Conservation (phyloP, 164 flowering plant genomes). For the Chimonanthus praecox region DNA sequence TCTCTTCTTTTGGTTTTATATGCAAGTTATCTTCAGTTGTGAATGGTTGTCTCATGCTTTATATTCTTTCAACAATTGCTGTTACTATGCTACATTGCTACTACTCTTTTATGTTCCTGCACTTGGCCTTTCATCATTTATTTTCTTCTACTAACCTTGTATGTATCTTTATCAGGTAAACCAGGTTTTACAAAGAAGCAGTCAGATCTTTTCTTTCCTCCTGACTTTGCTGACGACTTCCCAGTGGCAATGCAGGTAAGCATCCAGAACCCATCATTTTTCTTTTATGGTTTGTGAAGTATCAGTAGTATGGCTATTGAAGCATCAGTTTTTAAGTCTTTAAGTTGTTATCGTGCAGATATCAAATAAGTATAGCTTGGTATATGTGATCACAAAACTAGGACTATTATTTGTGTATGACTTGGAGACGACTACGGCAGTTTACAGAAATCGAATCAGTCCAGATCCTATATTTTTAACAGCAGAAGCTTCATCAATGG, state of each 20-base stretch:
- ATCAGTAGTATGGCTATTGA: neutral
- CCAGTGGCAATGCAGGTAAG: conserved; percentile 99
- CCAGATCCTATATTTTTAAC: conserved; percentile 99
- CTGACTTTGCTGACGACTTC: conserved; percentile 98
- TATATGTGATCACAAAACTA: conserved; percentile 97
- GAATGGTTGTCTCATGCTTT: neutral
- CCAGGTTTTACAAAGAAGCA: conserved; percentile 91
- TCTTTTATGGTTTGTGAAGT: neutral
- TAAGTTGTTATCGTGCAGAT: conserved; percentile 50
- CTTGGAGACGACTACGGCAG: conserved; percentile 92
- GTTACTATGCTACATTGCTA: neutral
- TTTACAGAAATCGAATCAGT: conserved; percentile 93
- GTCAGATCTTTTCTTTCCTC: conserved; percentile 99
- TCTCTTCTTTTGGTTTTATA: neutral
- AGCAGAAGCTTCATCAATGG: conserved; percentile 86
- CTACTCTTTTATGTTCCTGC: neutral
- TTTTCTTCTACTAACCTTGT: neutral
- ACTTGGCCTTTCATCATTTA: neutral
- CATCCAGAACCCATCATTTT: neutral
- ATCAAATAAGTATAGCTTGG: conserved; percentile 78
- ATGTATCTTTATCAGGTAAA: conserved; percentile 52
- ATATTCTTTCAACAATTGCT: neutral
- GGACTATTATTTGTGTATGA: conserved; percentile 98
- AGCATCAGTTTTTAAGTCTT: conserved; percentile 8
- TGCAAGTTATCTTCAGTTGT: neutral